A percentile compares a stretch with the other conserved stretches of the same genome.
These are phyloP conservation scores for Alternaria novae-zelandiae DNA, from an alignment of 2,329 filamentous ascomycete genomes.

Conservation along the genomic window DNA sequence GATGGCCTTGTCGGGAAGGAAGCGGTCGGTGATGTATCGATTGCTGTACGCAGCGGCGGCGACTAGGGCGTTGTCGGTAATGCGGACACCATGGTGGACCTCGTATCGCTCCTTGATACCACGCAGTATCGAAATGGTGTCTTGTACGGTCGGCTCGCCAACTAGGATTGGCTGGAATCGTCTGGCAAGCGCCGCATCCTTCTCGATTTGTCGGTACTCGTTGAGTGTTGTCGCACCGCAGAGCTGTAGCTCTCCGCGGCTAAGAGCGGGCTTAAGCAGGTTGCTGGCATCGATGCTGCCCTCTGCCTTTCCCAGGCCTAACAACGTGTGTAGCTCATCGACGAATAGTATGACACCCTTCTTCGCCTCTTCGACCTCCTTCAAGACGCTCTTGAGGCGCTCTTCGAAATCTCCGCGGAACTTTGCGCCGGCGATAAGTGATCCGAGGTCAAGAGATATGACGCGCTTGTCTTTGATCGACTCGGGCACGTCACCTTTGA, in stretches of 20 bases:
- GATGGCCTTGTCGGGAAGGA: slow-evolving; percentile 95
- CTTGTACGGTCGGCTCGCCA: slow-evolving; percentile 87
- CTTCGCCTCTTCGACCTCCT: slow-evolving; percentile 87
- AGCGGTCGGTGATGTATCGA: slow-evolving; percentile 94
- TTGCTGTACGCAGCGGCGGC: slow-evolving; percentile 92
- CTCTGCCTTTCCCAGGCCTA: slow-evolving; percentile 92
- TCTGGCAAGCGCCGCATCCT: slow-evolving; percentile 89
- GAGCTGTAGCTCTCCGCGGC: slow-evolving; percentile 90
- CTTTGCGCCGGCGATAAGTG: slow-evolving; percentile 93
- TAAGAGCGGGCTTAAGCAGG: slow-evolving; percentile 90
- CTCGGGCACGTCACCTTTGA: slow-evolving; percentile 91
- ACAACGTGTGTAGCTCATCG: slow-evolving; percentile 88
- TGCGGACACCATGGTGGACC: slow-evolving; percentile 93
- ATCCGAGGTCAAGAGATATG: slow-evolving; percentile 84
- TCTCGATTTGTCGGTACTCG: slow-evolving; percentile 93
- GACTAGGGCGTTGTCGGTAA: slow-evolving; percentile 89
- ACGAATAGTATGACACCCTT: slow-evolving; percentile 94
- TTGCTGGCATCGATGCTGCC: slow-evolving; percentile 97
- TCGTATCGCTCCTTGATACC: slow-evolving; percentile 99
- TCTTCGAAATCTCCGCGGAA: slow-evolving; percentile 97
- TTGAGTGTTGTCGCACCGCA: slow-evolving; percentile 92
- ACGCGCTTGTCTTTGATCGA: slow-evolving; percentile 95
- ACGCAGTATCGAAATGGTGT: slow-evolving; percentile 92
- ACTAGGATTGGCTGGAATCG: slow-evolving; percentile 94
- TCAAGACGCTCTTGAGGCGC: slow-evolving; percentile 85